phyloP scores from a whole-genome alignment of 2,329 filamentous ascomycete genomes.

The Phoma sp. region DNA sequence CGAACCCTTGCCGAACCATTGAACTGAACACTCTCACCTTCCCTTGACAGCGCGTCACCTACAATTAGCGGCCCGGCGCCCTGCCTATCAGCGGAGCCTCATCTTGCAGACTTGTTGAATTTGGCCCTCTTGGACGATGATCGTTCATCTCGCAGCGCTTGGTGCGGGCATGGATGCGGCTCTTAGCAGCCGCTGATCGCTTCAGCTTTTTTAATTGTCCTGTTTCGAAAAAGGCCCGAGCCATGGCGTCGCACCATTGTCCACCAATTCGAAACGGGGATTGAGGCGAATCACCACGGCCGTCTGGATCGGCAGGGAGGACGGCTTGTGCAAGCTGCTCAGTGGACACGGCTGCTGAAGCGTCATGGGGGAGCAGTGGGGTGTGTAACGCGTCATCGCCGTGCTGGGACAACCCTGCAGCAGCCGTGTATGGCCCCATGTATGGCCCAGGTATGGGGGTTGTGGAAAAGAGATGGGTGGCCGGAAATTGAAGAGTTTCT shows the following conservation, averaged over 20 bases:
- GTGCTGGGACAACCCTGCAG: constrained; percentile 14
- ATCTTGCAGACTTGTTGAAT: constrained; percentile 1
- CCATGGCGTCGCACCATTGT: constrained; percentile 12
- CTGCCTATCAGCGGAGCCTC: constrained; percentile 20
- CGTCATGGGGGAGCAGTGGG: constrained; percentile 1
- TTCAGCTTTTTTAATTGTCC: constrained; percentile 11
- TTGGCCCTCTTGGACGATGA: neutral
- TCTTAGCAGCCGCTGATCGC: constrained; percentile 12
- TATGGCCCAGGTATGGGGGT: constrained; percentile 1
- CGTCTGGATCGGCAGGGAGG: constrained; percentile 11
- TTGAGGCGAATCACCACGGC: neutral
- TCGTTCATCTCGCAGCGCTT: constrained; percentile 3
- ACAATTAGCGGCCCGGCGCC: too few species aligned
- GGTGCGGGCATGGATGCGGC: constrained; percentile 3
- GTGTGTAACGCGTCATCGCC: constrained; percentile 18
- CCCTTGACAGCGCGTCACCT: constrained; percentile 4
- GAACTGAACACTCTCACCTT: constrained; percentile 13
- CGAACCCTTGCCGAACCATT: constrained; percentile 12
- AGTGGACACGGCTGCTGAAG: neutral
- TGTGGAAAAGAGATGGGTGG: constrained; percentile 6
- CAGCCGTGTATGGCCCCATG: constrained; percentile 10
- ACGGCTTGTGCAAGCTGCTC: constrained; percentile 3
- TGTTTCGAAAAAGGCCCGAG: constrained; percentile 17
- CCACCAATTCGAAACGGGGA: constrained; percentile 8
- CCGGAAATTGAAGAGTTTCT: constrained; percentile 12